Evolutionary conservation across 2,329 filamentous ascomycete species (phyloP), one percentile per base, ranked within the genome.

Genomic region (Massarina eburnea): DNA sequence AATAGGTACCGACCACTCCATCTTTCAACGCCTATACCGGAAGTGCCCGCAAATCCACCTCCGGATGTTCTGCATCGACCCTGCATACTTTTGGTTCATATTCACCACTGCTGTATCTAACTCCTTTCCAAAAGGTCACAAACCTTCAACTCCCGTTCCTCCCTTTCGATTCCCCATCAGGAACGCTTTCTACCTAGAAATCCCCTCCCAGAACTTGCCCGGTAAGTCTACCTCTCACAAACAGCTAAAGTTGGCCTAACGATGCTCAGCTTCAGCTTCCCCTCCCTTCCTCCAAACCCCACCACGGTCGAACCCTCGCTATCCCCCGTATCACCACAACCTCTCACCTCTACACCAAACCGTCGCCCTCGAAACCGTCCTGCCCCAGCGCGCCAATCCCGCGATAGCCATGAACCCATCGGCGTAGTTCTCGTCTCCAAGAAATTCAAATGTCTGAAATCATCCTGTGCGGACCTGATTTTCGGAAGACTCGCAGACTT

Each of bases 401-500:
- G 9, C 6, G 12, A n/a, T n/a, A n/a, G 9, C 12, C 27, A 30
- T 4, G 27, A 30, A 14, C 12, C 48, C 2, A 61, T 63, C 10
- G 65, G 62, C n/a, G 46, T 58, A 32, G 56, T 67, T 8, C 58
- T 64, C 3, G 39, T 42, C 2, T 41, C 51, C 29, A 56, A 58
- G 1, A 56, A 46, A 18, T 64, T 67, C 45, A 48, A 49, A n/a
- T 68, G 66, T 39, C 24, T 54, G 2, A 39, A 55, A 2, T 8
- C 46, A 8, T 19, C 38, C 1, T 68, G 66, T 34, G 19, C 35
- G 5, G 47, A 51, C 10, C 26, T 57, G 3, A 52, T 41, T 1
- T 69, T 68, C 27, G 59, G 58, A 7, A 57, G 66, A 2, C 57
- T 61, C 12, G 66, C 66, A 1, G 66, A 69, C 37, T 56, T 69